Percentiles rank a stretch among this genome's conserved stretches.
phyloP scores from a whole-genome alignment of 345 rosid genomes.

The Turnera subulata region DNA sequence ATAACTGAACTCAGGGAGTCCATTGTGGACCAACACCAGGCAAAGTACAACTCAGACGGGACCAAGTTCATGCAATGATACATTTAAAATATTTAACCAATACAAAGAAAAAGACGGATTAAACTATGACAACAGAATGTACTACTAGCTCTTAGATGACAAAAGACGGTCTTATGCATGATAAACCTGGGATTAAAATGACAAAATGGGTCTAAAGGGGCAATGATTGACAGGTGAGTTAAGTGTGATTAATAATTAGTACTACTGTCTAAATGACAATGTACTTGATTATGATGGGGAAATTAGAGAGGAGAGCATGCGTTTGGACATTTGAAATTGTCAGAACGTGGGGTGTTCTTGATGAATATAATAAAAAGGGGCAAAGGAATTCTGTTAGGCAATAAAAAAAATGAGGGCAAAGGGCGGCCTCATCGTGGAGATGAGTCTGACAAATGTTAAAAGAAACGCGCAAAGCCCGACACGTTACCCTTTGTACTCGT shows the following conservation, averaged over 20 bases:
- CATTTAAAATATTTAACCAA: conserved; percentile 1
- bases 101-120: conserved; percentile 16
- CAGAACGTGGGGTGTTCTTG: conserved; percentile 42
- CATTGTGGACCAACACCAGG: conserved; percentile 41
- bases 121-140: conserved; percentile 18
- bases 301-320: conserved; percentile 14
- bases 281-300: conserved; percentile 2
- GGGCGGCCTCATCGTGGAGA: conserved; percentile 55
- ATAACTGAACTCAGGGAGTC: conserved; percentile 41
- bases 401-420: conserved; percentile 10
- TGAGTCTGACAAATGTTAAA: conserved; percentile 23
- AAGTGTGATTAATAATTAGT: conserved; percentile 16
- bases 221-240: conserved; percentile 22
- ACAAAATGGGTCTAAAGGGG: conserved; percentile 9
- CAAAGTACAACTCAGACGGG: conserved; percentile 50
- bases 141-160: not conserved
- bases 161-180: not conserved
- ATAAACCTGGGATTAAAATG: conserved; percentile 19
- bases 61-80: conserved; percentile 34
- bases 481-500: conserved; percentile 36
- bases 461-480: conserved; percentile 24
- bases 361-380: conserved; percentile 20
- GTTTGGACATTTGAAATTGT: conserved; percentile 11
- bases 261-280: not conserved
- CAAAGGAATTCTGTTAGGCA: conserved; percentile 13